These are phyloP conservation scores for Rubroshorea leprosula DNA, from an alignment of 345 rosid genomes.

Conservation along the genomic window DNA sequence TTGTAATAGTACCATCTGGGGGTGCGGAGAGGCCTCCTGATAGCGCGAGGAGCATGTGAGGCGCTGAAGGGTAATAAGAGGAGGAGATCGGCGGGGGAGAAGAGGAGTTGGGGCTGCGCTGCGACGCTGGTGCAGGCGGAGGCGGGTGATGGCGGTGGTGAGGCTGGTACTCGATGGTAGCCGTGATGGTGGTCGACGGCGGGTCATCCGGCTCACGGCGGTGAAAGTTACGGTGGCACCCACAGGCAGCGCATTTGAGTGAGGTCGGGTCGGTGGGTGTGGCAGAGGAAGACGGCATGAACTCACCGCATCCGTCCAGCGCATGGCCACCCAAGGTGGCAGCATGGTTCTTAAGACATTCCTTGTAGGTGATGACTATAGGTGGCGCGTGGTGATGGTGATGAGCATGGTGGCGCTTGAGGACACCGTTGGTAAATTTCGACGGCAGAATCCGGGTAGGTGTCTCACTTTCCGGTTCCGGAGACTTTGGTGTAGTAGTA, in stretches of 20 bases:
- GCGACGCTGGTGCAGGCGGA: slow-evolving; percentile 29
- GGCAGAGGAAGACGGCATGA: slow-evolving; percentile 58
- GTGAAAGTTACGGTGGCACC: slow-evolving; percentile 88
- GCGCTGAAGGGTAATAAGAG: slow-evolving; percentile 62
- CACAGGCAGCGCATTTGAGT: slow-evolving; percentile 72
- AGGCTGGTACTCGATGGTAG: slow-evolving; percentile 45
- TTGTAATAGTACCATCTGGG: slow-evolving; percentile 16
- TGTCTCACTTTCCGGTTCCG: slow-evolving; percentile 42
- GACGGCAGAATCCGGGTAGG: slow-evolving; percentile 49
- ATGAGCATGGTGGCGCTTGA: slow-evolving; percentile 44
- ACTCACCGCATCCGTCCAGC: slow-evolving; percentile 80
- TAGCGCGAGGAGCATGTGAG: slow-evolving; percentile 70
- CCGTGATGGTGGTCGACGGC: slow-evolving; percentile 18
- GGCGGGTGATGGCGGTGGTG: slow-evolving; percentile 63
- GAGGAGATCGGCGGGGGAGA: slow-evolving; percentile 90
- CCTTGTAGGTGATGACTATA: slow-evolving; percentile 35
- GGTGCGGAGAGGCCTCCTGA: slow-evolving; percentile 31
- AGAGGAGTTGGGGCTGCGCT: slow-evolving; percentile 53
- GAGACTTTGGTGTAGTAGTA: slow-evolving; percentile 34
- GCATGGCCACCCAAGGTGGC: slow-evolving; percentile 68
- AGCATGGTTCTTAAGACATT: slow-evolving; percentile 79
- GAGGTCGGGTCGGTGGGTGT: slow-evolving; percentile 52
- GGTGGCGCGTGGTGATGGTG: slow-evolving; percentile 25
- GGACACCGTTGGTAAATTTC: slow-evolving; percentile 64
- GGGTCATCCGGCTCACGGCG: slow-evolving; percentile 48